Evolutionary conservation across 495 filamentous ascomycete species (phyloP).

Genomic region (Penicillium cataractarum): DNA sequence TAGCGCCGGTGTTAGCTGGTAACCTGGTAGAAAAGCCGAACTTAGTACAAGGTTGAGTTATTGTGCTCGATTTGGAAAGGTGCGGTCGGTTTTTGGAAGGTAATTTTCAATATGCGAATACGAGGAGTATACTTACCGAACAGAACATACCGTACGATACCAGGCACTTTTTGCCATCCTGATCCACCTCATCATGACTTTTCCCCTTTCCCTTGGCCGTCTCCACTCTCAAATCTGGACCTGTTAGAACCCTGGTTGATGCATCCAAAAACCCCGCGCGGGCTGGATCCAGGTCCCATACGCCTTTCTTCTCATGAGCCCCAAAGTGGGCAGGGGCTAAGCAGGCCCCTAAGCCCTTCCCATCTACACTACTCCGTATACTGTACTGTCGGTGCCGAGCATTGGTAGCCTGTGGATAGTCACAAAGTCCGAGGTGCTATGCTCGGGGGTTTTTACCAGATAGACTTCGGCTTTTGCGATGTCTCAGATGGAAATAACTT

Average conservation of each 20-base stretch:
- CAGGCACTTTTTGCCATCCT: background rate
- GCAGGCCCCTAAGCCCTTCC: background rate
- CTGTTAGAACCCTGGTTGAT: constrained; percentile 11
- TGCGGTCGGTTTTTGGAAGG: too few relatives aligned
- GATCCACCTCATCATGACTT: background rate
- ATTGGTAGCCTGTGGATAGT: background rate
- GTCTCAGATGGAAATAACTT: constrained; percentile 16
- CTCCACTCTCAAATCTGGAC: constrained; percentile 15
- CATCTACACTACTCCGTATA: background rate
- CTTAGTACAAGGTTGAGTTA: constrained; percentile 6
- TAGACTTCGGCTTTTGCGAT: constrained; percentile 11
- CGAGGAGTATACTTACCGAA: background rate
- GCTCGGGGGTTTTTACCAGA: constrained; percentile 16
- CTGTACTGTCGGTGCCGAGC: constrained; percentile 1
- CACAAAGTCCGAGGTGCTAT: constrained; percentile 7
- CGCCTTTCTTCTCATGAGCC: constrained; percentile 13
- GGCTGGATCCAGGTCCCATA: background rate
- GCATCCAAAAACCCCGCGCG: constrained; percentile 12
- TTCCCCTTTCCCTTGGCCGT: constrained; percentile 4
- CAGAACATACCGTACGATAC: background rate
- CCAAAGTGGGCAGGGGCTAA: constrained; percentile 4
- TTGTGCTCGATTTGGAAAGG: background rate
- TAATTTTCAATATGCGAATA: too few relatives aligned
- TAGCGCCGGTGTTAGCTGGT: constrained; percentile 13
- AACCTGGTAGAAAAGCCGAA: constrained; percentile 1